Evolutionary conservation across 2,329 filamentous ascomycete species (phyloP), one percentile per base, ranked within the genome.

Genomic region (Fusarium floridanum): DNA sequence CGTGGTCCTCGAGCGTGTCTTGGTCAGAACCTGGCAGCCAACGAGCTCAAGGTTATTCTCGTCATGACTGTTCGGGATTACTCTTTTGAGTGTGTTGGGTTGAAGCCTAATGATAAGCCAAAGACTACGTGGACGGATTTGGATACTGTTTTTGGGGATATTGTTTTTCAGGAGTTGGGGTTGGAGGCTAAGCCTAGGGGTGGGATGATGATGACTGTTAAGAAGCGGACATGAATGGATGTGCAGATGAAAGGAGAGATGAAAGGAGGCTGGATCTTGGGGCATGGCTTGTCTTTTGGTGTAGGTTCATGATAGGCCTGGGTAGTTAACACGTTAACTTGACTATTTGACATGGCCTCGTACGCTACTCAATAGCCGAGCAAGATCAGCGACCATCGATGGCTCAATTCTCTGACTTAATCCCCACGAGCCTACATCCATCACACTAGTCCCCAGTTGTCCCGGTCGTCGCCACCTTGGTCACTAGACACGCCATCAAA

Each of bases 1-100:
- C 68, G 78, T 6, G 85, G 84, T 0, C 79, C 81, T 1, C 71
- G 83, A 5, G 77, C 75, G 5, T 85, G 84, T 63, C 78, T 83
- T 22, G 83, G 83, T 0, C 80, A 83, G 73, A 79, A 80, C 24
- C 70, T 85, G 29, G 83, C 82, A 1, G 74, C 79, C 70, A 72
- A 80, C 14, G 82, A 85, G 72, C 64, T 84, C 27, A 80, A 79
- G 62, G 69, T 83, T 2, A 66, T 78, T 22, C 34, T 80, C 17
- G 60, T 78, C 14, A 73, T 80, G 63, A 74, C 67, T 1, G 41
- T 70, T 2, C 27, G 78, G 2, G 71, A 77, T 36, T 81, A 78
- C 43, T 68, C 76, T 5, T 80, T 82, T 29, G 70, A 78, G 57
- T 79, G 75, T 20, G 63, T 61, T 2, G 77, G 67, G 4, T 11